Evolutionary conservation across 2,329 filamentous ascomycete genomes (phyloP).

Genomic region (Ceratocystis ficicola): DNA sequence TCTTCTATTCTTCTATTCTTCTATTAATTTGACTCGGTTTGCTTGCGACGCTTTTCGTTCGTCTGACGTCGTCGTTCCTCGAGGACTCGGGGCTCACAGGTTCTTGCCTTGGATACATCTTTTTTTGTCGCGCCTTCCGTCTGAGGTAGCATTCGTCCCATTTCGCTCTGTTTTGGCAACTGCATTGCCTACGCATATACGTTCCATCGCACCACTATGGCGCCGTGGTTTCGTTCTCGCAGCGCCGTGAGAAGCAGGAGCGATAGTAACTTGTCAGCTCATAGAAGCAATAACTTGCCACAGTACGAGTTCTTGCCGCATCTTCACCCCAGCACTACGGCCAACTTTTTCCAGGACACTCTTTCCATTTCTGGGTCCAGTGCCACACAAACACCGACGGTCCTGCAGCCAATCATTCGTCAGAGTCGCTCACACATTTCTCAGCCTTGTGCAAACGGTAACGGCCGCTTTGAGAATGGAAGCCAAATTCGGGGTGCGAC

Average conservation of each 20-base stretch:
- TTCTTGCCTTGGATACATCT: background rate
- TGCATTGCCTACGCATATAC: background rate
- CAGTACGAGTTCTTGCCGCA: slow-evolving; percentile 6
- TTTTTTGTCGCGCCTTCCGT: background rate
- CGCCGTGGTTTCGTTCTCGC: background rate
- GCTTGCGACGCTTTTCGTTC: no score
- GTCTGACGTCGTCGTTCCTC: background rate
- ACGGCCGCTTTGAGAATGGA: background rate
- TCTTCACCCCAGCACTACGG: background rate
- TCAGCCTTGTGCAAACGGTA: slow-evolving; percentile 1
- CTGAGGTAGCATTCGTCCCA: background rate
- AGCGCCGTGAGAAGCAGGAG: background rate
- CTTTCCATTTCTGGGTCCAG: background rate
- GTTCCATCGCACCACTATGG: background rate
- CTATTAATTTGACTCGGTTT: no score
- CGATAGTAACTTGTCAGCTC: background rate
- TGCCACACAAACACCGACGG: background rate
- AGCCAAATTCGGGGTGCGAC: background rate
- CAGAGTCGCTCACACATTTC: background rate
- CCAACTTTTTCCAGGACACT: background rate
- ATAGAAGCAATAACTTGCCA: slow-evolving; percentile 1
- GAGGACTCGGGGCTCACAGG: background rate
- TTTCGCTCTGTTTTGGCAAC: background rate
- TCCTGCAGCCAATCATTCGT: background rate
- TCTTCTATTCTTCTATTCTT: no score